These are phyloP conservation scores for Emergomyces pasteurianus DNA, from an alignment of 2,329 filamentous ascomycete genomes.

Conservation along the genomic window DNA sequence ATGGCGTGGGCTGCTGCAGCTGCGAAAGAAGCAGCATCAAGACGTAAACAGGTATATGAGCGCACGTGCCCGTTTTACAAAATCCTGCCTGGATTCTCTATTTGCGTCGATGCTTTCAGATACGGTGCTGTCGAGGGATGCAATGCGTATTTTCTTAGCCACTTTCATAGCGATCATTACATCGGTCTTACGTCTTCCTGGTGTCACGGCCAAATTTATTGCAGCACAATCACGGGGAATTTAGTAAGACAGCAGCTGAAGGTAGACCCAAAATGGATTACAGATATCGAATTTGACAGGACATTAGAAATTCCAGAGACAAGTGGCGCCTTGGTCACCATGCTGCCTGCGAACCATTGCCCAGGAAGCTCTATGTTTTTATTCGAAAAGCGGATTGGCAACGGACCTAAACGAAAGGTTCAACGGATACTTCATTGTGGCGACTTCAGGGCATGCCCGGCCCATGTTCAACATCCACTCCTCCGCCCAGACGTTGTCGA, in stretches of 20 bases:
- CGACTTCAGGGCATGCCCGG: slow-evolving; percentile 83
- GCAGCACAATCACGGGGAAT: slow-evolving; percentile 83
- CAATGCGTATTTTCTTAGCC: slow-evolving; percentile 89
- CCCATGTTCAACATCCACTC: slow-evolving; percentile 70
- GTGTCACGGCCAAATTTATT: slow-evolving; percentile 92
- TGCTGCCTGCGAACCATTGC: slow-evolving; percentile 95
- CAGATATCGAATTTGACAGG: slow-evolving; percentile 74
- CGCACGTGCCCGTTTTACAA: slow-evolving; percentile 98
- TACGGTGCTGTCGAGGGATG: slow-evolving; percentile 90
- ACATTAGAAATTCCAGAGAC: slow-evolving; percentile 69
- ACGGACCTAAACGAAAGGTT: slow-evolving; percentile 45
- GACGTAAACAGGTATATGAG: slow-evolving; percentile 76
- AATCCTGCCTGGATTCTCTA: slow-evolving; percentile 83
- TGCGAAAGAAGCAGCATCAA: slow-evolving; percentile 61
- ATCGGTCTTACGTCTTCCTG: slow-evolving; percentile 79
- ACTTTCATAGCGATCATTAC: slow-evolving; percentile 98
- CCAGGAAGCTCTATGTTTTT: slow-evolving; percentile 89
- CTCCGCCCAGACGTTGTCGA: slow-evolving; percentile 65
- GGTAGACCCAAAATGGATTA: slow-evolving; percentile 75
- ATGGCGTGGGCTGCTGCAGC: slow-evolving; percentile 81
- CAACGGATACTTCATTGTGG: slow-evolving; percentile 90
- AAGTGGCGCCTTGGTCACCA: slow-evolving; percentile 72
- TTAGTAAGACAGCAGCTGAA: slow-evolving; percentile 75
- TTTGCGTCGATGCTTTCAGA: slow-evolving; percentile 90
- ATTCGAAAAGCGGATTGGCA: slow-evolving; percentile 66